Conservation (phyloP, 352 stramenopile species). For the Peronosclerospora sorghi region DNA sequence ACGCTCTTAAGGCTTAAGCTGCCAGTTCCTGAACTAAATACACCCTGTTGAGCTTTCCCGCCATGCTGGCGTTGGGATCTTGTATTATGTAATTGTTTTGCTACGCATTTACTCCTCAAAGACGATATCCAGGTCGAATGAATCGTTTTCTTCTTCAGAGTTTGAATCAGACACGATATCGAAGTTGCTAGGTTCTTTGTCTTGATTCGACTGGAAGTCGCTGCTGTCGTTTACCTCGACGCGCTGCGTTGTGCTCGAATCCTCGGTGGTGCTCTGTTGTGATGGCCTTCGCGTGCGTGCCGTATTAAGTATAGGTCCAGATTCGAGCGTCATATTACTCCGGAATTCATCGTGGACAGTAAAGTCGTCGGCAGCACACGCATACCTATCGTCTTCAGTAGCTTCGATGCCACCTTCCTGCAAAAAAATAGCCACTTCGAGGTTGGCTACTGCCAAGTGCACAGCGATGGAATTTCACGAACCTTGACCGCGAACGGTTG, state of each 20-base stretch:
- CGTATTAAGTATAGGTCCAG: conserved; percentile 29
- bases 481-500: conserved; percentile 59
- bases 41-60: conserved; percentile 55
- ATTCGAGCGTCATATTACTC: conserved; percentile 30
- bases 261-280: conserved; percentile 34
- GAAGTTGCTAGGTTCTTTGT: conserved; percentile 19
- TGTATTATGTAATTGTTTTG: neutral
- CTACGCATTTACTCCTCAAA: conserved; percentile 12
- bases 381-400: conserved; percentile 12
- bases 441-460: neutral
- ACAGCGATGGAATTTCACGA: neutral
- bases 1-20: conserved; percentile 96
- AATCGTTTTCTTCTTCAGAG: conserved; percentile 28
- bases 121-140: conserved; percentile 15
- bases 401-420: conserved; percentile 36
- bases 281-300: conserved; percentile 43
- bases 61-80: conserved; percentile 21
- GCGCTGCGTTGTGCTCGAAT: conserved; percentile 14
- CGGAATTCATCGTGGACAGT: conserved; percentile 45
- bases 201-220: conserved; percentile 7
- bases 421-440: neutral
- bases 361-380: conserved; percentile 23
- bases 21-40: conserved; percentile 40
- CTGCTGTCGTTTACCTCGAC: conserved; percentile 12
- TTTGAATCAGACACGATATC: conserved; percentile 56